Evolutionary conservation across 1,284 basidiomycete species (phyloP), one percentile per base, ranked within the genome.

Genomic region (Irpex sp.): DNA sequence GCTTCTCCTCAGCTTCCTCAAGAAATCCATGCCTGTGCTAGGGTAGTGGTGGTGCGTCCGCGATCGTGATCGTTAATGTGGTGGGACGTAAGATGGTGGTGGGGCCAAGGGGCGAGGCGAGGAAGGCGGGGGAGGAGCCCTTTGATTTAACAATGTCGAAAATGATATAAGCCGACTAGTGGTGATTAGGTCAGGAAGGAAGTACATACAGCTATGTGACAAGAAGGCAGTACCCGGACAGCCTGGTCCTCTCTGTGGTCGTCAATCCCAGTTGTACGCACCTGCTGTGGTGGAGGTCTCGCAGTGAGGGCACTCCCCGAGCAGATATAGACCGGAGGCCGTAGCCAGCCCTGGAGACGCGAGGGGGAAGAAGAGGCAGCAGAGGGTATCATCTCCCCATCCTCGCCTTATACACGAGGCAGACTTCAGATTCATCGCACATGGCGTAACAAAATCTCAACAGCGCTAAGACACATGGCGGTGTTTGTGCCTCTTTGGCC

Each of bases 301-400:
- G 34, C 71, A 67, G 66, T 68, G 69, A 55, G 17, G 62, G 68
- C 67, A 69, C 70, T 69, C 68, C 58, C 65, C 60, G 71, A 68
- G 70, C 72, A 72, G 71, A 71, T 73, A 71, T 70, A 68, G 70
- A 70, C 71, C 71, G 68, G 63, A 71, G 71, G 72, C 66, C 72
- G 72, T 69, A 60, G 69, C 70, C 64, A 57, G 64, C 67, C 70
- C 62, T 65, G 48, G 57, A 65, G 61, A 61, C 65, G 62, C 66
- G 62, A 64, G 62, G 66, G 69, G 67, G 61, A 61, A 54, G 55
- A 67, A 63, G 66, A 54, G 58, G 62, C 59, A 66, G 67, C 61
- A 60, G 62, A 64, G 64, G 57, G 59, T 54, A 59, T 64, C 64
- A 66, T 52, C 57, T 61, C 40, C n/a, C 44, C 19, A 31, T 9